Percentiles rank a stretch among this genome's conserved stretches.
phyloP scores from a whole-genome alignment of 768 basidiomycete genomes.

The Tricholoma terreum region DNA sequence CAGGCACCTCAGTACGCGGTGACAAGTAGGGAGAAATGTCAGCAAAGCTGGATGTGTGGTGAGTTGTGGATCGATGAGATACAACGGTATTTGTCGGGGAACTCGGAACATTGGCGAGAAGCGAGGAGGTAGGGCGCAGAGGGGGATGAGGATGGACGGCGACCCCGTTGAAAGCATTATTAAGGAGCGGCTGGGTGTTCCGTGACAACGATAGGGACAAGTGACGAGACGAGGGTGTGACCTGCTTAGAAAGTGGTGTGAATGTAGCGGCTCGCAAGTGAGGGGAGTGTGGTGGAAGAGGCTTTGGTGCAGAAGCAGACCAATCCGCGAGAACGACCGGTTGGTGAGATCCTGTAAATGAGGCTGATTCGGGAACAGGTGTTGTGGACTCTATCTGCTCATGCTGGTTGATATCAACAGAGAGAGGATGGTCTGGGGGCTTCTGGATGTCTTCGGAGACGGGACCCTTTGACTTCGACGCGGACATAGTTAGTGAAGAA shows the following conservation, averaged over 20 bases:
- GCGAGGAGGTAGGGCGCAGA: neutral
- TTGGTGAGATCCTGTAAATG: constrained; percentile 9
- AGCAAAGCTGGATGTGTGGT: constrained; percentile 40
- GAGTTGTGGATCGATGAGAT: neutral
- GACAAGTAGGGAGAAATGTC: constrained; percentile 72
- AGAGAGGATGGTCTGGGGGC: constrained; percentile 7
- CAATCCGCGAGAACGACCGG: constrained; percentile 14
- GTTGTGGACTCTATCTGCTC: constrained; percentile 15
- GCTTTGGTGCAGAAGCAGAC: constrained; percentile 17
- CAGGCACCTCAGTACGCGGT: constrained; percentile 49
- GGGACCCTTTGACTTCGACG: constrained; percentile 22
- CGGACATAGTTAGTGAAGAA: constrained; percentile 59
- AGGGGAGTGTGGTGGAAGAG: neutral
- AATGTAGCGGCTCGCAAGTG: neutral
- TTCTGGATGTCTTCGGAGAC: constrained; percentile 5
- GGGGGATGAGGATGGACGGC: neutral
- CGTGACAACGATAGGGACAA: constrained; percentile 2
- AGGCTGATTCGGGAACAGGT: constrained; percentile 20
- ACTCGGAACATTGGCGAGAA: neutral
- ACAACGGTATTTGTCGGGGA: neutral
- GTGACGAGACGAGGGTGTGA: neutral
- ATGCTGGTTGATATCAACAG: constrained; percentile 9
- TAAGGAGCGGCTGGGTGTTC: neutral
- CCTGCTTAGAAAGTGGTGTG: neutral
- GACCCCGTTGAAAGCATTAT: neutral